Base-by-base conservation (phyloP, 352 stramenopile species). In the Phytophthora europaea region DNA sequence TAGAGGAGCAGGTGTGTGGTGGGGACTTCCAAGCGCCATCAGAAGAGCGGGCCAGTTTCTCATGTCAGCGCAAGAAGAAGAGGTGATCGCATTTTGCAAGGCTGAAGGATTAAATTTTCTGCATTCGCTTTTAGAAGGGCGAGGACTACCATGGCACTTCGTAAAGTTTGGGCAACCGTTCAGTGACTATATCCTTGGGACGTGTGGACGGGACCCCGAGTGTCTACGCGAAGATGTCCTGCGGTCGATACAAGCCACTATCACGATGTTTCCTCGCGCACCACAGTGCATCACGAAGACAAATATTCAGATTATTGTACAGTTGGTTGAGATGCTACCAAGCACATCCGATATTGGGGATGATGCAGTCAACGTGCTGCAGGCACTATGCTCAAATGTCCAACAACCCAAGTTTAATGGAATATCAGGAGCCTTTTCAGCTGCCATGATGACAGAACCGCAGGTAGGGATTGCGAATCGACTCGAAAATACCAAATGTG, bases 71-170 rank as follows among this genome's bases (percentile, higher is more conserved):
- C 22, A 47, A 62, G 55, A 75, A 45, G 63, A 75, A 12, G 61
- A 71, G 23, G 22, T 34, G 16, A 33, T 67, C 15, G 62, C 62
- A 20, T 72, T 75, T n/a, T 75, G 68, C 34, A 57, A 75, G 52
- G 31, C 61, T 20, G 62, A 59, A 13, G 68, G 68, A 15, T 47
- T 75, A 26, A 47, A 26, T 4, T 75, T 75, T 59, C 34, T 72
- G 10, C 18, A 72, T 54, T 75, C 62, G 16, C 50, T 47, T 18
- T 23, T 75, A 8, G 36, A 72, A 45, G 28, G 56, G 8, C 48
- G 34, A 40, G 36, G 34, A 6, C 3, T 47, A 18, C 38, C 51
- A 20, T 75, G 61, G 68, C 22, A 45, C 43, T 28, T 23, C 20
- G 22, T 65, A 5, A 62, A 48, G 20, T 71, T 50, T 47, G 68